These are phyloP conservation scores for Phytophthora hibernalis DNA, from an alignment of 352 stramenopile species.

Conservation along the genomic window DNA sequence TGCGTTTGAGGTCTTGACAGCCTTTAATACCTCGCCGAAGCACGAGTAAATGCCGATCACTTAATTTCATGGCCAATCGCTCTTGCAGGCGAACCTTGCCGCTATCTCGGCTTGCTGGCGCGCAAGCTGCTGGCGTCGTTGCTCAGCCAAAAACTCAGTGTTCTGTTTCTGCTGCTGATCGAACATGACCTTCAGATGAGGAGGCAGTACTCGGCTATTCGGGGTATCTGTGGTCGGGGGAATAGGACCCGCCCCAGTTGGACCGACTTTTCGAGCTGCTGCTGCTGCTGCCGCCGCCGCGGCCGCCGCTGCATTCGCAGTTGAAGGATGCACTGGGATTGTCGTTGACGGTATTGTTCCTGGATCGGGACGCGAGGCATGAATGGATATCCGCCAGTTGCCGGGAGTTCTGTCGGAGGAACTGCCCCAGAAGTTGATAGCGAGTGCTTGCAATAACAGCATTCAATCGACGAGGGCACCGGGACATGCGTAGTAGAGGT, in stretches of 20 bases:
- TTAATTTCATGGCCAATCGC: constrained; percentile 55
- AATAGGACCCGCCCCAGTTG: neutral
- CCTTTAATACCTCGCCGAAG: constrained; percentile 74
- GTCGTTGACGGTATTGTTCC: constrained; percentile 23
- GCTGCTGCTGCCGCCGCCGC: neutral
- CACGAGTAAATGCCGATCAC: constrained; percentile 70
- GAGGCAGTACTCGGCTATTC: constrained; percentile 33
- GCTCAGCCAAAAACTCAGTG: constrained; percentile 14
- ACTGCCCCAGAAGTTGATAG: constrained; percentile 51
- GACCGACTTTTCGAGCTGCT: neutral
- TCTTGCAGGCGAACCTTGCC: constrained; percentile 42
- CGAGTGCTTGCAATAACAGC: constrained; percentile 61
- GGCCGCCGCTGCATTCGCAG: neutral
- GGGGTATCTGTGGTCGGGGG: neutral
- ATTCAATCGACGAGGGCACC: constrained; percentile 71
- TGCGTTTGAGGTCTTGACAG: constrained; percentile 72
- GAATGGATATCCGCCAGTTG: constrained; percentile 23
- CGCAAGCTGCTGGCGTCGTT: constrained; percentile 20
- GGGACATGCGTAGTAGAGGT: constrained; percentile 62
- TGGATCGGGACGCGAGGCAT: constrained; percentile 25
- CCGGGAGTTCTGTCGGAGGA: constrained; percentile 29
- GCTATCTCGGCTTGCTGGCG: constrained; percentile 30
- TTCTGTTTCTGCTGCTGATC: constrained; percentile 32
- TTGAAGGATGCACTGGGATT: neutral
- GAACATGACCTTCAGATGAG: constrained; percentile 30